These are phyloP conservation scores for Phytophthora fragariae DNA, from an alignment of 352 stramenopile species.

Conservation along the genomic window DNA sequence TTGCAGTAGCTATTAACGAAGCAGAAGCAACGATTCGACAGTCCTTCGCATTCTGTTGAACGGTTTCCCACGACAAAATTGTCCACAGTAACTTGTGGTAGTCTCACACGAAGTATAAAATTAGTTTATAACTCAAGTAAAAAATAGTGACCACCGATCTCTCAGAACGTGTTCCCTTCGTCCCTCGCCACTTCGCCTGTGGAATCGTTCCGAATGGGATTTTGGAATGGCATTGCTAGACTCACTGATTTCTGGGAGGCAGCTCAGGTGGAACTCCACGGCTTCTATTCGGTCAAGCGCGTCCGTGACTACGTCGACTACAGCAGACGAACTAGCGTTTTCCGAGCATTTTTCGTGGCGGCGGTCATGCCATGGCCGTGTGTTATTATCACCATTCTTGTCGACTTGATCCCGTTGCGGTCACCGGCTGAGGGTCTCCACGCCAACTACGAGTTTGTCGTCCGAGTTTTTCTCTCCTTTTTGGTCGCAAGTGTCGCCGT, in stretches of 20 bases:
- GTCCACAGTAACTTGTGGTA: too few species aligned
- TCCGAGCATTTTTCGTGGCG: constrained; percentile 5
- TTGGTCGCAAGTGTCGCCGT: constrained; percentile 29
- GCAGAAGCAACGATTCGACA: too few species aligned
- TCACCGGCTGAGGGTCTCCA: constrained; percentile 10
- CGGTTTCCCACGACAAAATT: too few species aligned
- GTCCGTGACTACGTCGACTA: constrained; percentile 17
- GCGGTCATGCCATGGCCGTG: constrained; percentile 28
- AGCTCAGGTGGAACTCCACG: constrained; percentile 31
- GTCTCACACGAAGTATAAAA: too few species aligned
- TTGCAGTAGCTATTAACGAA: too few species aligned
- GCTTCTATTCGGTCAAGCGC: constrained; percentile 25
- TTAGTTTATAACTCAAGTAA: neutral
- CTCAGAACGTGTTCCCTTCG: too few species aligned
- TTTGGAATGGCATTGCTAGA: neutral
- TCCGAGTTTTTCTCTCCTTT: constrained; percentile 26
- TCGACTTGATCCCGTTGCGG: constrained; percentile 30
- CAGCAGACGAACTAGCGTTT: neutral
- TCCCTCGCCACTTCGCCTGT: too few species aligned
- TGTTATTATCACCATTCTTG: constrained; percentile 26
- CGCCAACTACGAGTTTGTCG: constrained; percentile 26
- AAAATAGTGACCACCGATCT: too few species aligned
- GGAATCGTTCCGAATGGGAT: constrained; percentile 4
- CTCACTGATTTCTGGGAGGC: constrained; percentile 10
- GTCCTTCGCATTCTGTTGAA: too few species aligned